Conservation (phyloP, 2,329 filamentous ascomycete genomes). For the Celoporthe dispersa region DNA sequence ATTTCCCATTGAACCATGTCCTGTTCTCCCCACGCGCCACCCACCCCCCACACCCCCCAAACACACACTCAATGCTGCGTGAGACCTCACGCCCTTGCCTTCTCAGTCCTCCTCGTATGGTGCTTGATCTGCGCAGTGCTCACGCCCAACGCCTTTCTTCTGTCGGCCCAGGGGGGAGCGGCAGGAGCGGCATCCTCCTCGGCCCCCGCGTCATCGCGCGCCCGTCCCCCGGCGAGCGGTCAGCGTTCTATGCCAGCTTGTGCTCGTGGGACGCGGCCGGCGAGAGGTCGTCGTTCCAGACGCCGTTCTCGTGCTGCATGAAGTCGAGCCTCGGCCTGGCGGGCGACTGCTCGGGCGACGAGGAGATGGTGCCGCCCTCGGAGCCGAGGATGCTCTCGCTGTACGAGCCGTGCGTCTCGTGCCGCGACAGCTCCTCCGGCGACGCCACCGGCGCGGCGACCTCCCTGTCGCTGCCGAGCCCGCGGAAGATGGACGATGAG, state of each 20-base stretch:
- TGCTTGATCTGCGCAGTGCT: background rate
- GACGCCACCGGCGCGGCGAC: background rate
- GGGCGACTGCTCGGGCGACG: constrained; percentile 27
- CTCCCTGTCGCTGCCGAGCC: constrained; percentile 19
- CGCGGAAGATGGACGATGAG: constrained; percentile 28
- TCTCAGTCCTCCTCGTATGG: background rate
- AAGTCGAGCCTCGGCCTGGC: constrained; percentile 26
- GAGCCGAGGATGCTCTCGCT: constrained; percentile 31
- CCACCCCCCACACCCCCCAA: too few species aligned
- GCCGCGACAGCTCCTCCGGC: constrained; percentile 29
- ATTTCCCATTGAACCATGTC: background rate
- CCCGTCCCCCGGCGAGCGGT: background rate
- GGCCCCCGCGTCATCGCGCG: background rate
- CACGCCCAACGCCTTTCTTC: background rate
- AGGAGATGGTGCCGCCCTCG: constrained; percentile 21
- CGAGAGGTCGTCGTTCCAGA: constrained; percentile 25
- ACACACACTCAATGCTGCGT: background rate
- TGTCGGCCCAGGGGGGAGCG: background rate
- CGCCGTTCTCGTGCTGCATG: constrained; percentile 27
- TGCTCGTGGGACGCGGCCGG: constrained; percentile 15
- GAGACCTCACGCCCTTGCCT: background rate
- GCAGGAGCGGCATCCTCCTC: background rate
- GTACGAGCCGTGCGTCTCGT: constrained; percentile 30
- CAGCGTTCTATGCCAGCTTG: constrained; percentile 21
- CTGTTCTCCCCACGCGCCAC: too few species aligned